A percentile compares a stretch with the other conserved stretches of the same genome.
Conservation (phyloP, 23 red algal genomes). For the Cyanidiococcus yangmingshanensis region DNA sequence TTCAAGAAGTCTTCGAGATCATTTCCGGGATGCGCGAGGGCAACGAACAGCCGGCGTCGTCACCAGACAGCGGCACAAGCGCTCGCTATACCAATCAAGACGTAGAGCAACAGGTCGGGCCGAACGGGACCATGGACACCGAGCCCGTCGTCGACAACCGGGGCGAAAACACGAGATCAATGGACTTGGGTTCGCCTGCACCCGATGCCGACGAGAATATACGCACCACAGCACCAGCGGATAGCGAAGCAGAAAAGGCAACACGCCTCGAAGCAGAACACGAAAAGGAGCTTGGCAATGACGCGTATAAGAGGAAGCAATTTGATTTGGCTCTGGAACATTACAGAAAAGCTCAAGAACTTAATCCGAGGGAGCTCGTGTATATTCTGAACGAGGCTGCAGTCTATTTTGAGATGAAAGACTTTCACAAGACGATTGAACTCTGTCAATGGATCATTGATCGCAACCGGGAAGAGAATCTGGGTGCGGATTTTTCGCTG, state of each 20-base stretch:
- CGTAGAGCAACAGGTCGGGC: neutral
- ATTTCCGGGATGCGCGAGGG: neutral
- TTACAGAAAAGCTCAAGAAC: conserved; percentile 66
- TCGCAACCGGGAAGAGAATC: conserved; percentile 50
- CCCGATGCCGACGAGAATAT: neutral
- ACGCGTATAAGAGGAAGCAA: conserved; percentile 65
- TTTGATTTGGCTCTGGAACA: conserved; percentile 52
- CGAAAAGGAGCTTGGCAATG: conserved; percentile 65
- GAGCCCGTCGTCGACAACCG: neutral
- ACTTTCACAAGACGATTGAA: conserved; percentile 42
- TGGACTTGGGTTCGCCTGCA: neutral
- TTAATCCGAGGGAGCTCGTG: conserved; percentile 68
- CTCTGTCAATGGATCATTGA: conserved; percentile 68
- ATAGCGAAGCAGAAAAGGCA: conserved; percentile 2
- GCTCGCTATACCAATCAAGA: neutral
- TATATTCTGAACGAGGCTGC: conserved; percentile 76
- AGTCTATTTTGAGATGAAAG: conserved; percentile 63
- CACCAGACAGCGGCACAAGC: neutral
- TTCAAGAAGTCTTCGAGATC: neutral
- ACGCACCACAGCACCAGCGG: neutral
- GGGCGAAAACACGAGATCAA: neutral
- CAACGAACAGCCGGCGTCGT: neutral
- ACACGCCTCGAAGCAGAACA: conserved; percentile 18
- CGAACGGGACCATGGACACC: neutral
- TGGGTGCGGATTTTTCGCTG: conserved; percentile 86